Evolutionary conservation across 495 filamentous ascomycete genomes (phyloP), one percentile per base, ranked within the genome.

Genomic region (Aspergillus coremiiformis): DNA sequence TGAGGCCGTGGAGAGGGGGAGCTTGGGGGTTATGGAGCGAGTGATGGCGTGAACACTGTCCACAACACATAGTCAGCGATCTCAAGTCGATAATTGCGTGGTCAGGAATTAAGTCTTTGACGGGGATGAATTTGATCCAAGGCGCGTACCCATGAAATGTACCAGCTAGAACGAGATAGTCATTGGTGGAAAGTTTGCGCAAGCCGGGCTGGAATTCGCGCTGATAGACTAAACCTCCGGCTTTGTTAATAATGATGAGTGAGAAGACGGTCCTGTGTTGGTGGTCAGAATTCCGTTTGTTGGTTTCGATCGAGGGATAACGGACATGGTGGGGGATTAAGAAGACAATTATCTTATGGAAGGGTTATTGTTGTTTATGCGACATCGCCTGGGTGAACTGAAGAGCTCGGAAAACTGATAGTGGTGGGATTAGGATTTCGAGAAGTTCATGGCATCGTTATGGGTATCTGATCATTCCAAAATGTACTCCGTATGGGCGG

Each of bases 211-310:
- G 82, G 73, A 97, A 97, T 58, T 90, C 86, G 46, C 89, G 87
- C 70, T 95, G 89, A 74, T 95, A 98, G 67, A 97, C 86, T 52
- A 98, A 78, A 53, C 93, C 93, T 37, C 93, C 93, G 44, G 93
- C 90, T 76, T 97, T 97, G 76, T 96, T 96, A 74, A 98, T 95
- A 59, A 98, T 87, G 56, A 97, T 87, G 51, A 98, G 83, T 46
- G 89, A 84, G 71, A 92, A 90, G 63, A 98, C 85, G 49, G 89
- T 85, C 93, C 91, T 96, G 46, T n/a, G 14, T 48, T 11, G 11
- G 9, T 3, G 0, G 9, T 51, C 30, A 20, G 33, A 51, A 32
- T 50, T 42, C 17, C 7, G n/a, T 24, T 35, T 21, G 11, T 49
- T 41, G 17, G 12, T 21, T 7, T 49, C 2, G n/a, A 26, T 47